Conservation (phyloP, 768 basidiomycete species). For the Tulasnella calospora region DNA sequence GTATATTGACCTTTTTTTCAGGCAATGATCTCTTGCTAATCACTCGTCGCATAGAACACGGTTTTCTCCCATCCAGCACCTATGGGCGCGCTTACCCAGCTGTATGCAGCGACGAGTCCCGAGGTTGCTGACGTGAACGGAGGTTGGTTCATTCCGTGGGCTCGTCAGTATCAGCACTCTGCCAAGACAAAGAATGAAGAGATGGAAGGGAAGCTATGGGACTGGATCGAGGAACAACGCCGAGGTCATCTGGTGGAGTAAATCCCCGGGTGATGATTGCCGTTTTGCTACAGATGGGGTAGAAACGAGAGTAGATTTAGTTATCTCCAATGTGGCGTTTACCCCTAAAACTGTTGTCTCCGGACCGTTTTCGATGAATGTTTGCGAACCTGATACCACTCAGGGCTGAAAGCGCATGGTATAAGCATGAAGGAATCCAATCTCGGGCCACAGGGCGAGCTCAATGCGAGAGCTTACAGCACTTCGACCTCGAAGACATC, state of each 20-base stretch:
- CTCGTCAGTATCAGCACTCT: neutral
- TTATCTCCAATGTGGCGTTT: neutral
- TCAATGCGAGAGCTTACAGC: no score
- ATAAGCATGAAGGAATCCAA: no score
- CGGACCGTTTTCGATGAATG: neutral
- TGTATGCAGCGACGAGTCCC: slow-evolving; percentile 27
- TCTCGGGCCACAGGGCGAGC: no score
- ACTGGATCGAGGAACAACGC: slow-evolving; percentile 24
- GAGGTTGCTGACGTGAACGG: slow-evolving; percentile 25
- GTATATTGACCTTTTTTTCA: neutral
- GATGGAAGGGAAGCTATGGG: slow-evolving; percentile 22
- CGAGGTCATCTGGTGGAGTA: slow-evolving; percentile 5
- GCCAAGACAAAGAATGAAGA: neutral
- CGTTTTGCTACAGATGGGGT: neutral
- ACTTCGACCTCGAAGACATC: no score
- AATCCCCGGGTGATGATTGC: neutral
- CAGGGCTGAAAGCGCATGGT: no score
- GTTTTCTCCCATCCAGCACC: slow-evolving; percentile 26
- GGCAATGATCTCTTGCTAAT: neutral
- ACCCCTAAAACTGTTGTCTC: neutral
- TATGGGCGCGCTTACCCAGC: slow-evolving; percentile 28
- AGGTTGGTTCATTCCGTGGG: slow-evolving; percentile 24
- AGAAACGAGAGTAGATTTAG: neutral
- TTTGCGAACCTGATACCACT: no score
- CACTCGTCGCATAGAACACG: neutral